Conservation (phyloP, 805 yeast species). For the Teunomyces atbi region DNA sequence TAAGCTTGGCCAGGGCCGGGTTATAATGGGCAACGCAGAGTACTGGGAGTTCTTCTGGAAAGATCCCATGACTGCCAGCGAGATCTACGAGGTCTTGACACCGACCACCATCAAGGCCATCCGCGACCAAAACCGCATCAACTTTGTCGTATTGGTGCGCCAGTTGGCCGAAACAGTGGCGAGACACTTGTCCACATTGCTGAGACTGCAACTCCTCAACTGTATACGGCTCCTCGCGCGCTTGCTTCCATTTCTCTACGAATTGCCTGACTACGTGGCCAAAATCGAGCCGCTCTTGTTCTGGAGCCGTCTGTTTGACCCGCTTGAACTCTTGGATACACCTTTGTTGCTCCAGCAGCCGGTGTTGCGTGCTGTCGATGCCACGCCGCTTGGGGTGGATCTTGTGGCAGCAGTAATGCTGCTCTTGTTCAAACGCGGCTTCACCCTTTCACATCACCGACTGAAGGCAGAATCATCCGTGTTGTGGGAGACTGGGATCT, state of each 20-base stretch:
- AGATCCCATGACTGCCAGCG: conserved; percentile 50
- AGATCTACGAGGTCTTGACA: conserved; percentile 57
- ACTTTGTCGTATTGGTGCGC: conserved; percentile 53
- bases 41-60: conserved; percentile 35
- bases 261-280: conserved; percentile 32
- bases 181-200: too few relatives aligned
- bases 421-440: conserved; percentile 55
- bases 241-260: conserved; percentile 66
- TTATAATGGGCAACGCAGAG: conserved; percentile 23
- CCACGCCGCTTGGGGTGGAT: conserved; percentile 8
- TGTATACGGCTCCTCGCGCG: conserved; percentile 65
- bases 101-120: conserved; percentile 57
- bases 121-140: conserved; percentile 54
- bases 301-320: conserved; percentile 47
- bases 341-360: neutral
- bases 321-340: conserved; percentile 1
- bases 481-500: conserved; percentile 12
- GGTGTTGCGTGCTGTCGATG: neutral
- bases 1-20: conserved; percentile 49
- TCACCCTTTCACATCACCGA: conserved; percentile 34
- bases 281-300: conserved; percentile 29
- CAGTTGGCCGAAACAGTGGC: conserved; percentile 13
- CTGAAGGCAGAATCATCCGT: neutral
- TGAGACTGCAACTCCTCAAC: conserved; percentile 32
- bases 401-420: conserved; percentile 28